These are phyloP conservation scores for Cystobasidium onofrii DNA, from an alignment of 768 basidiomycete genomes.

Conservation along the genomic window DNA sequence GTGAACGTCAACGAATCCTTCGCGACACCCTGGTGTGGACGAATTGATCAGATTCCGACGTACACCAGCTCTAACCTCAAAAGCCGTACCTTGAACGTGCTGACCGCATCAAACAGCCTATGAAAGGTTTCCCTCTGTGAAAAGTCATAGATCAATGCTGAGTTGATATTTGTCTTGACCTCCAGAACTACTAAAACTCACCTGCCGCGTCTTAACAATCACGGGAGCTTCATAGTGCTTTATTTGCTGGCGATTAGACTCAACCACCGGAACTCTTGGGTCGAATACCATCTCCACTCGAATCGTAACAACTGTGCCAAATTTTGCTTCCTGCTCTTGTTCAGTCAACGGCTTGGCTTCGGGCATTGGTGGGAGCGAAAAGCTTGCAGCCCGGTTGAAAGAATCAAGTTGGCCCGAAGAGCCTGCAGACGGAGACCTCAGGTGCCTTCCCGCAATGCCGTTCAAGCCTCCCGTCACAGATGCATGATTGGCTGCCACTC, in stretches of 20 bases:
- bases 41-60: no score
- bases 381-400: not conserved
- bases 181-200: not conserved
- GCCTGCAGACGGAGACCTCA: not conserved
- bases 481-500: not conserved
- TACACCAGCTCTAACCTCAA: no score
- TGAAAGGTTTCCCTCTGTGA: conserved; percentile 10
- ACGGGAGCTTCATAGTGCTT: not conserved
- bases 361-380: not conserved
- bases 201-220: not conserved
- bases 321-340: conserved; percentile 4
- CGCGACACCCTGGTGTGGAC: not conserved
- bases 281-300: conserved; percentile 14
- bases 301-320: not conserved
- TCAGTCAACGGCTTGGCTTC: not conserved
- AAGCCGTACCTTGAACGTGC: not conserved
- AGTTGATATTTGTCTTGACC: not conserved
- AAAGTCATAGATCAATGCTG: not conserved
- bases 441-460: not conserved
- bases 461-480: not conserved
- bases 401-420: not conserved
- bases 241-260: not conserved
- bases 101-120: not conserved
- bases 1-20: not conserved
- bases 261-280: not conserved